Conservation (phyloP, 2,329 filamentous ascomycete genomes). For the Dothistroma septosporum region DNA sequence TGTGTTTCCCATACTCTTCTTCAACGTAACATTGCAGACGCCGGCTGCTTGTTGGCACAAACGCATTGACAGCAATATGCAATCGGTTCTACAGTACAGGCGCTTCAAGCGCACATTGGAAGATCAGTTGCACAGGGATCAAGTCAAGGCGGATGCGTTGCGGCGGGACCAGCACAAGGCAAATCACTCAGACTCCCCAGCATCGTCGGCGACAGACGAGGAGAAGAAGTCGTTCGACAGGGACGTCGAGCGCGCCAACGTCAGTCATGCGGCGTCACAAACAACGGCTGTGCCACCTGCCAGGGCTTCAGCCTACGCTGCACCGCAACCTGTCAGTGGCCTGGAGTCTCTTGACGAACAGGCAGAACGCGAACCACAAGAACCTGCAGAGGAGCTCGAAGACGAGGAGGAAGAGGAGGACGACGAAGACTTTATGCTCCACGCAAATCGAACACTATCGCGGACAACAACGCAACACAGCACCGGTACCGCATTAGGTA, state of each 20-base stretch:
- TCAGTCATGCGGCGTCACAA: not conserved
- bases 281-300: not conserved
- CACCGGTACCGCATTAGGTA: slow-evolving; percentile 33
- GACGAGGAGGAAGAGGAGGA: slow-evolving; percentile 27
- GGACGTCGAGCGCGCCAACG: slow-evolving; percentile 15
- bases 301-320: not conserved
- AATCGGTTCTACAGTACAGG: slow-evolving; percentile 26
- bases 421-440: slow-evolving; percentile 21
- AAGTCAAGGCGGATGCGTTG: slow-evolving; percentile 13
- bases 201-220: slow-evolving; percentile 18
- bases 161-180: not conserved
- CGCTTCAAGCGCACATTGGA: slow-evolving; percentile 24
- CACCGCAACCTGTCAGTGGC: not conserved
- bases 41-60: not conserved
- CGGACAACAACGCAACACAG: slow-evolving; percentile 31
- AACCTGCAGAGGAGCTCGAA: slow-evolving; percentile 18
- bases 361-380: slow-evolving; percentile 3
- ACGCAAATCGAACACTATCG: slow-evolving; percentile 26
- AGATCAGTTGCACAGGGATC: slow-evolving; percentile 26
- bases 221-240: slow-evolving; percentile 24
- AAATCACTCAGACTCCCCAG: slow-evolving; percentile 3
- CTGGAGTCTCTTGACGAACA: slow-evolving; percentile 1
- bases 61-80: slow-evolving; percentile 11
- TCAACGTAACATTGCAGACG: not conserved
- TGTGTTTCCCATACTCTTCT: not conserved